Evolutionary conservation across 2,329 filamentous ascomycete genomes (phyloP).

Genomic region (Nemania sp.): DNA sequence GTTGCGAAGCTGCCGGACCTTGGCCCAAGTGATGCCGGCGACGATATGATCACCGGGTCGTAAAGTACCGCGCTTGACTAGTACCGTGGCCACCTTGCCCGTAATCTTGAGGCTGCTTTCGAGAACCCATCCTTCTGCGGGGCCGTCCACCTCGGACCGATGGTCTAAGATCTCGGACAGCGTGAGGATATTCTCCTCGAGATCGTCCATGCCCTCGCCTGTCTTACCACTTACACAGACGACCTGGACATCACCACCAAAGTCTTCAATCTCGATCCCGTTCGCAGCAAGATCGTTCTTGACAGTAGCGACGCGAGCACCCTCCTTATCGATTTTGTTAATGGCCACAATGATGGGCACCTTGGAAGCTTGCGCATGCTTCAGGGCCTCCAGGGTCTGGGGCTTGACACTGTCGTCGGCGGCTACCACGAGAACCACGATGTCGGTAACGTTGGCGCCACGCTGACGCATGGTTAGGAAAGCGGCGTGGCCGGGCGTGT

Average conservation of each 20-base stretch:
- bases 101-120: slow-evolving; percentile 86
- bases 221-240: slow-evolving; percentile 93
- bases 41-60: slow-evolving; percentile 80
- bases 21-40: slow-evolving; percentile 85
- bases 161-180: slow-evolving; percentile 90
- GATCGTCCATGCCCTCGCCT: slow-evolving; percentile 83
- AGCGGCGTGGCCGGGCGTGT: slow-evolving; percentile 94
- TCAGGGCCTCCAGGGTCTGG: slow-evolving; percentile 93
- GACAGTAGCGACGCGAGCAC: slow-evolving; percentile 77
- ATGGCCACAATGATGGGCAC: slow-evolving; percentile 95
- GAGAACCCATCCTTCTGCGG: slow-evolving; percentile 89
- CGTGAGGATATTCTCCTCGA: slow-evolving; percentile 87
- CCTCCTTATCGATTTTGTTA: slow-evolving; percentile 93
- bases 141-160: slow-evolving; percentile 74
- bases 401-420: slow-evolving; percentile 98
- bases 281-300: slow-evolving; percentile 84
- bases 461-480: slow-evolving; percentile 95
- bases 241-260: slow-evolving; percentile 89
- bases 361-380: slow-evolving; percentile 82
- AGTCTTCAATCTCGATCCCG: slow-evolving; percentile 91
- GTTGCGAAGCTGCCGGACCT: slow-evolving; percentile 81
- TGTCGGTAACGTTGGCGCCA: slow-evolving; percentile 94
- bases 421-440: slow-evolving; percentile 92
- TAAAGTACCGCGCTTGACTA: slow-evolving; percentile 86
- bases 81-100: slow-evolving; percentile 84